Conservation (phyloP, 257 asterid genomes). For the Salvia splendens region DNA sequence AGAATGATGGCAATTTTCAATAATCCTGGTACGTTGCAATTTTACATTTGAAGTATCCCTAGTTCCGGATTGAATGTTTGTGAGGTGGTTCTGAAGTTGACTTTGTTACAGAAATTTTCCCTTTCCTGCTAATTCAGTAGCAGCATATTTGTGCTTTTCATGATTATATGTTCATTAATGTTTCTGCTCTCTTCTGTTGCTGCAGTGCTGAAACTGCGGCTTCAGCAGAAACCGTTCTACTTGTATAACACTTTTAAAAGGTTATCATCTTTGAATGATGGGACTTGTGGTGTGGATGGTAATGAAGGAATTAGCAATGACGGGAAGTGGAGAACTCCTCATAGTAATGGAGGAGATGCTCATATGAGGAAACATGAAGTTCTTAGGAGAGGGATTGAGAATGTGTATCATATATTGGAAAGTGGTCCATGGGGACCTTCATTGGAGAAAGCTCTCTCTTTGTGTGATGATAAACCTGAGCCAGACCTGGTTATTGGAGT, state of each 20-base stretch:
- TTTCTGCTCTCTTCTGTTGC: conserved; percentile 36
- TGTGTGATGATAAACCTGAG: conserved; percentile 48
- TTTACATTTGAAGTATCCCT: not conserved
- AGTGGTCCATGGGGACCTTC: conserved; percentile 76
- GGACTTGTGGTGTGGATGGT: conserved; percentile 38
- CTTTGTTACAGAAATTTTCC: not conserved
- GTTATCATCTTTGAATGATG: conserved; percentile 43
- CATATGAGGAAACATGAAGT: conserved; percentile 43
- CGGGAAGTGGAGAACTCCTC: conserved; percentile 38
- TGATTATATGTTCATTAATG: conserved; percentile 8
- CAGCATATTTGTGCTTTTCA: not conserved
- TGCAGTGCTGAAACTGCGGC: conserved; percentile 49
- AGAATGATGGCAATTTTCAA: conserved; percentile 44
- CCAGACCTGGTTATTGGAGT: conserved; percentile 71
- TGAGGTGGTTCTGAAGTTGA: not conserved
- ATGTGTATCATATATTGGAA: conserved; percentile 60
- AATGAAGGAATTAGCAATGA: conserved; percentile 35
- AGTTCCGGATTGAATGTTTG: conserved; percentile 4
- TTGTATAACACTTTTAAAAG: conserved; percentile 41
- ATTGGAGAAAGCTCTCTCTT: conserved; percentile 61
- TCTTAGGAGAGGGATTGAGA: conserved; percentile 42
- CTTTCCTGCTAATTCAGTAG: conserved; percentile 5
- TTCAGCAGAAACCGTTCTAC: conserved; percentile 38
- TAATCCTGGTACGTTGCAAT: conserved; percentile 42
- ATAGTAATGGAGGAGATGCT: conserved; percentile 34